Percentiles rank a stretch among this genome's conserved stretches.
phyloP scores from a whole-genome alignment of 306 rosid species.

The Pterocarpus macrocarpus region DNA sequence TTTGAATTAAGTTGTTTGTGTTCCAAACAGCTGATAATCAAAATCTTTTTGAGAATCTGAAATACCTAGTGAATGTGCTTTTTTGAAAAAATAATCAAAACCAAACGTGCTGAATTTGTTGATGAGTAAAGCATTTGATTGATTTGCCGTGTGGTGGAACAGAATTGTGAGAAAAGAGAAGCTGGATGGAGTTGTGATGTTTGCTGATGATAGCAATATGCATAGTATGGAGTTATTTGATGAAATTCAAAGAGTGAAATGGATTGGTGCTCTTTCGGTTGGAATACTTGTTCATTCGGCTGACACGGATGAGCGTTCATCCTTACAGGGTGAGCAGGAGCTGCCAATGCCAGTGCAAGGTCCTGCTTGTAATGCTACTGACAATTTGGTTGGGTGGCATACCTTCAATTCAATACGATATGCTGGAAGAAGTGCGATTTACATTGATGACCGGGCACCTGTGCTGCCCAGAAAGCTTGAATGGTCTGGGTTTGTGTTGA shows the following conservation, averaged over 20 bases:
- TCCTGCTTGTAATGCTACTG: constrained; percentile 93
- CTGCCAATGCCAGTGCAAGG: constrained; percentile 81
- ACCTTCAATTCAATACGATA: constrained; percentile 80
- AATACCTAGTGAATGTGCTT: too few species aligned
- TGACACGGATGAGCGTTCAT: constrained; percentile 52
- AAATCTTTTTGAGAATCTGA: too few species aligned
- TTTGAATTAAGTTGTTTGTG: too few species aligned
- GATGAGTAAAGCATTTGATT: neutral
- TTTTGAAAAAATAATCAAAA: too few species aligned
- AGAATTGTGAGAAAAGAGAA: constrained; percentile 82
- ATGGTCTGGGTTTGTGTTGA: constrained; percentile 97
- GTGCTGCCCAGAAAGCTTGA: constrained; percentile 91
- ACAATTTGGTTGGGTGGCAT: constrained; percentile 94
- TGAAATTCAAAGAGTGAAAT: constrained; percentile 83
- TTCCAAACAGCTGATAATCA: too few species aligned
- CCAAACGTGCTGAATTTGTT: too few species aligned
- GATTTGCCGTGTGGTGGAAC: constrained; percentile 54
- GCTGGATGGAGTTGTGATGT: constrained; percentile 92
- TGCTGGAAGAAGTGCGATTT: constrained; percentile 73
- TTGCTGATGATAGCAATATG: constrained; percentile 99
- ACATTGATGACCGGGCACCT: constrained; percentile 81
- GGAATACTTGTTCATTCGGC: constrained; percentile 82
- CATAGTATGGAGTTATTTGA: constrained; percentile 95
- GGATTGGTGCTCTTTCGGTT: constrained; percentile 95
- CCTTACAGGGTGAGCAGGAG: constrained; percentile 59